Percentiles rank a stretch among this genome's conserved stretches.
phyloP scores from a whole-genome alignment of 495 filamentous ascomycete species.

The Penicillium odoratum region DNA sequence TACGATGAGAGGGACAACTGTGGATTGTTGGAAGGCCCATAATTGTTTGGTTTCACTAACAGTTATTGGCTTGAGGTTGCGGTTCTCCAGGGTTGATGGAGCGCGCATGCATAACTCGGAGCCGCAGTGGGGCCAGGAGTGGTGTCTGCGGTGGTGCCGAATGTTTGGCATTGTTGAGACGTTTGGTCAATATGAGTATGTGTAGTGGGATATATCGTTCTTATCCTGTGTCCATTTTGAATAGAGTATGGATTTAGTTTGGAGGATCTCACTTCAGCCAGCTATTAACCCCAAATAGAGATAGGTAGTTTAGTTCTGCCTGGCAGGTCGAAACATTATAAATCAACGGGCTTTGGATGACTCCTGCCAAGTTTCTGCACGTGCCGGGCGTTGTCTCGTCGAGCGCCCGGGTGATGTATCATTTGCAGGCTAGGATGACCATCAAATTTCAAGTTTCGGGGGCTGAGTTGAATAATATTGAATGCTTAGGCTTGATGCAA shows the following conservation, averaged over 20 bases:
- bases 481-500: background rate
- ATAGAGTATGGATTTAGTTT: background rate
- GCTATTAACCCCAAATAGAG: background rate
- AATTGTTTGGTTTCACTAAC: constrained; percentile 7
- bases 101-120: constrained; percentile 27
- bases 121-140: constrained; percentile 44
- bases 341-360: constrained; percentile 7
- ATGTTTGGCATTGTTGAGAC: constrained; percentile 26
- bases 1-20: constrained; percentile 19
- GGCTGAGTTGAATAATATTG: background rate
- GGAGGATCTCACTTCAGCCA: background rate
- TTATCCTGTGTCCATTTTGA: constrained; percentile 19
- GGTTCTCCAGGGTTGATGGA: constrained; percentile 15
- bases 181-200: background rate
- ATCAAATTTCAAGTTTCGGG: background rate
- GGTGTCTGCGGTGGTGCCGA: constrained; percentile 37
- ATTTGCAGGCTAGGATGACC: constrained; percentile 13
- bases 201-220: background rate
- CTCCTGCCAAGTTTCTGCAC: constrained; percentile 7
- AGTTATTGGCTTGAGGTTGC: constrained; percentile 9
- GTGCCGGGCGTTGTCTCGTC: constrained; percentile 9
- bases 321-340: constrained; percentile 20
- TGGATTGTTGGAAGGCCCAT: constrained; percentile 22
- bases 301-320: constrained; percentile 1
- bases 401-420: constrained; percentile 22